These are phyloP conservation scores for Globisporangium barbulae DNA, from an alignment of 352 stramenopile genomes.

Conservation along the genomic window DNA sequence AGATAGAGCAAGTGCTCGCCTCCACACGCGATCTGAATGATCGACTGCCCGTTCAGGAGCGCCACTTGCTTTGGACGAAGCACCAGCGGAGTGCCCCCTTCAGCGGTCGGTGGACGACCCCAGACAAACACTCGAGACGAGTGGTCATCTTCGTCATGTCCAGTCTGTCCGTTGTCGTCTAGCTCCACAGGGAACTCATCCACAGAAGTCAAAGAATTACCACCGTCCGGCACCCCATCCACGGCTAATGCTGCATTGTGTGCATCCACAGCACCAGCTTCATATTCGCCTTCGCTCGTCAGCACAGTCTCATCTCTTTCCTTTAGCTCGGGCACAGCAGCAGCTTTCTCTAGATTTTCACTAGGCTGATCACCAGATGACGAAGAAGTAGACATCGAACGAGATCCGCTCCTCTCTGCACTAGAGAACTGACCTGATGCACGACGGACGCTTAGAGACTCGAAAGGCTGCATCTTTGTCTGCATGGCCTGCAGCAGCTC, in stretches of 20 bases:
- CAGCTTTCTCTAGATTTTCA: neutral
- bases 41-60: slow-evolving; percentile 48
- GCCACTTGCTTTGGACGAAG: slow-evolving; percentile 65
- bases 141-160: slow-evolving; percentile 19
- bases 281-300: neutral
- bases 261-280: neutral
- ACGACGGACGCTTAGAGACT: slow-evolving; percentile 11
- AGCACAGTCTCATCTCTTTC: neutral
- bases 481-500: slow-evolving; percentile 37
- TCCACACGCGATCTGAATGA: slow-evolving; percentile 74
- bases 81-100: slow-evolving; percentile 47
- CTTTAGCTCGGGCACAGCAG: neutral
- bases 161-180: slow-evolving; percentile 3
- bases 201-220: neutral
- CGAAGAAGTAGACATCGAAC: neutral
- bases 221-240: slow-evolving; percentile 11
- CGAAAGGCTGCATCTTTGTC: slow-evolving; percentile 32
- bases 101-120: slow-evolving; percentile 54
- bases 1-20: slow-evolving; percentile 77
- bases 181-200: slow-evolving; percentile 1
- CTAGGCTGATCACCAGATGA: neutral
- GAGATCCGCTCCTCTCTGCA: neutral
- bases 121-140: slow-evolving; percentile 58
- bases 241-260: neutral
- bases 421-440: neutral